These are phyloP conservation scores for Kandelia obovata DNA, from an alignment of 345 rosid genomes.

Conservation along the genomic window DNA sequence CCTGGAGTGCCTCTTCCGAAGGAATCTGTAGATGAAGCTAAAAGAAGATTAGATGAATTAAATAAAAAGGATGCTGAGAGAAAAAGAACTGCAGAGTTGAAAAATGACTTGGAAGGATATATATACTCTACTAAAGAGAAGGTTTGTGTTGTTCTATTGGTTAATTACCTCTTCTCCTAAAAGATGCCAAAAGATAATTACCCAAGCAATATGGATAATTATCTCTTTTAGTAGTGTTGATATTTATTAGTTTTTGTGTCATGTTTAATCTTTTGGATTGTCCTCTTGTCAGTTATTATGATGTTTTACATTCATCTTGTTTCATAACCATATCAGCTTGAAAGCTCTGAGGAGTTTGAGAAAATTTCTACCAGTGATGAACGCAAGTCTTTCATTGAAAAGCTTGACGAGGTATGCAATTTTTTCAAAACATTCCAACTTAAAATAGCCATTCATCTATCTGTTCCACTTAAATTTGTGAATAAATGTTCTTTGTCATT, in stretches of 20 bases:
- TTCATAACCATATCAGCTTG: constrained; percentile 51
- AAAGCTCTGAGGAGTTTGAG: constrained; percentile 59
- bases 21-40: constrained; percentile 68
- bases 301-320: constrained; percentile 1
- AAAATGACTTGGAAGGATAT: constrained; percentile 89
- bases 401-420: constrained; percentile 79
- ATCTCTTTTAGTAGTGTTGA: neutral
- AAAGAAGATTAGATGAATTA: constrained; percentile 64
- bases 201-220: too few species aligned
- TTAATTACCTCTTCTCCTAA: neutral
- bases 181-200: neutral
- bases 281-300: too few species aligned
- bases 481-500: constrained; percentile 15
- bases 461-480: constrained; percentile 4
- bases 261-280: neutral
- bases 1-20: constrained; percentile 67
- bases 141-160: constrained; percentile 33
- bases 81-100: constrained; percentile 87
- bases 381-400: constrained; percentile 67
- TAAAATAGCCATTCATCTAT: neutral
- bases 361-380: constrained; percentile 74
- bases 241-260: neutral
- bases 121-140: constrained; percentile 94
- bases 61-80: constrained; percentile 88
- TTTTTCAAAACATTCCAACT: neutral